Conservation (phyloP, 2,329 filamentous ascomycete species). For the Aphanocladium album region DNA sequence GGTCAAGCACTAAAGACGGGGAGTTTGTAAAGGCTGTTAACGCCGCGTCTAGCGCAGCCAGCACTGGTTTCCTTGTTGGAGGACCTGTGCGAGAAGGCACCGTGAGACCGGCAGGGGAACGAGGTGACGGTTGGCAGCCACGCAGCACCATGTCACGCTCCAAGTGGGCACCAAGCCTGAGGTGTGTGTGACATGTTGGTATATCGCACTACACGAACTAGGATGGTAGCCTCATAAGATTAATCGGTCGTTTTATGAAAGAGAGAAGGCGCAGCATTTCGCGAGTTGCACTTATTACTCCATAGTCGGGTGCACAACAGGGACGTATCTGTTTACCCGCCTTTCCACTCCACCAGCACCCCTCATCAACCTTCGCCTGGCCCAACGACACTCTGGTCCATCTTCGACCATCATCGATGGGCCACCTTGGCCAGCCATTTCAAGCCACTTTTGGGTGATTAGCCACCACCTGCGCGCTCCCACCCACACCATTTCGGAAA, state of each 20-base stretch:
- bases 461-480: no score
- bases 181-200: not conserved
- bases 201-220: not conserved
- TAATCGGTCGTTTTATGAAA: not conserved
- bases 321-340: no score
- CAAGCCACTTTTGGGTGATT: no score
- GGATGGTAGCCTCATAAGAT: not conserved
- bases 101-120: not conserved
- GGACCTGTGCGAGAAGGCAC: not conserved
- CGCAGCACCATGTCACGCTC: not conserved
- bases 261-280: not conserved
- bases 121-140: not conserved
- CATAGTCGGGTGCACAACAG: not conserved
- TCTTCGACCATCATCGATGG: no score
- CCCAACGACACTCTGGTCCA: no score
- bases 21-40: not conserved
- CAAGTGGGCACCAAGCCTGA: not conserved
- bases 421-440: no score
- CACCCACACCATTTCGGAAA: no score
- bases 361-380: no score
- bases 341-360: no score
- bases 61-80: not conserved
- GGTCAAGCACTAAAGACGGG: not conserved
- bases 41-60: conserved; percentile 9
- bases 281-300: not conserved